Evolutionary conservation across 106 monocot genomes (phyloP).

Genomic region (Narthecium ossifragum): DNA sequence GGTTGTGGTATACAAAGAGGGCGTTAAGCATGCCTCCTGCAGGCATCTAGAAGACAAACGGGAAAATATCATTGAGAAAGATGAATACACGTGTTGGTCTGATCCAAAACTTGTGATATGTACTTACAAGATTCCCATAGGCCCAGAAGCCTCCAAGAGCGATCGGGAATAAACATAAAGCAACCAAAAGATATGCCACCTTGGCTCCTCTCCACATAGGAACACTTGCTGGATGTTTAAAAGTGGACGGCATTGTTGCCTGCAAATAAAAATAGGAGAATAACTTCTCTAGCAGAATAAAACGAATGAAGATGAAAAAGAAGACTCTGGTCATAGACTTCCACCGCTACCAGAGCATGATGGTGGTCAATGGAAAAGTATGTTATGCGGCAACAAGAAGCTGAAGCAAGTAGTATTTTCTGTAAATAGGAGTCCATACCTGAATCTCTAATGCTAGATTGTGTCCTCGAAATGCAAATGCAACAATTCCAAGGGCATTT

Average conservation of each 20-base stretch:
- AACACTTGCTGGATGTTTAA: constrained; percentile 93
- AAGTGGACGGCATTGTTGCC: constrained; percentile 97
- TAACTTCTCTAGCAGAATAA: neutral
- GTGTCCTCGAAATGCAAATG: constrained; percentile 97
- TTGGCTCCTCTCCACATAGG: constrained; percentile 99
- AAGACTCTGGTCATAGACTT: too few species aligned
- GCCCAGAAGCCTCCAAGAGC: constrained; percentile 95
- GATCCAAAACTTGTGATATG: too few species aligned
- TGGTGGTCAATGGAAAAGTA: too few species aligned
- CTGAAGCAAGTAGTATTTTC: too few species aligned
- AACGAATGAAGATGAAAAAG: too few species aligned
- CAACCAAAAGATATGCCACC: constrained; percentile 77
- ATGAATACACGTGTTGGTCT: too few species aligned
- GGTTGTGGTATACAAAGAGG: constrained; percentile 66
- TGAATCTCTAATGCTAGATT: constrained; percentile 94
- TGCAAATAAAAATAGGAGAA: constrained; percentile 12
- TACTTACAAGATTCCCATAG: constrained; percentile 83
- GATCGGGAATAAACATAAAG: constrained; percentile 81
- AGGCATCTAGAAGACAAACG: constrained; percentile 57
- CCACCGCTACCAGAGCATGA: too few species aligned
- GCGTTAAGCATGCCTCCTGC: constrained; percentile 84
- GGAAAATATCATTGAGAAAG: too few species aligned
- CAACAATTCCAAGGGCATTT: constrained; percentile 91
- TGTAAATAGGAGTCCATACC: constrained; percentile 42
- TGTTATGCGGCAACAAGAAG: too few species aligned